Evolutionary conservation across 768 basidiomycete genomes (phyloP), one percentile per base, ranked within the genome.

Genomic region (Rubroboletus pulcherrimus): DNA sequence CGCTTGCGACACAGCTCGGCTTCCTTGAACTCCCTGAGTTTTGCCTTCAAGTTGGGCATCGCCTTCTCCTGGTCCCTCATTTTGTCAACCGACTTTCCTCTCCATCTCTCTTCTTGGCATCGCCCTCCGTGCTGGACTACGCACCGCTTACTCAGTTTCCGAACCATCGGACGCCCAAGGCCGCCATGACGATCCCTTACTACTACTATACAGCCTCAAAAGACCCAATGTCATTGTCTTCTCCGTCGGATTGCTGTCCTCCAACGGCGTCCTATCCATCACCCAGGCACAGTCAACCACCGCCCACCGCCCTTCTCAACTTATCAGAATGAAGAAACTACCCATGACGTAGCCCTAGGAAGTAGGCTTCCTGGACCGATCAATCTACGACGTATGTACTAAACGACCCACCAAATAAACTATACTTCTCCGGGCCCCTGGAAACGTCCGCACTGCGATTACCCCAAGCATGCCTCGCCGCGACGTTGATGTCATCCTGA

Each of bases 351-450:
- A 60, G 84, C 84, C 68, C 81, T 81, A 17, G 91, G 91, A 0
- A 91, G 79, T 1, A 21, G 93, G 92, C 69, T 95, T 94, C 61
- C 93, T 75, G 40, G 75, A 73, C 67, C 86, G 87, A 31, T 84
- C 81, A 54, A 89, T 65, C 7, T 83, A 74, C 1, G 82, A 80
- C 7, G 73, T n/a, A n/a, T n/a, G n/a, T 21, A 21, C 21, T 63
- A 57, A 91, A 84, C 4, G 83, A 71, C n/a, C 77, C 79, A 14
- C 89, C 91, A 64, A 97, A 97, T 63, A 96, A 84, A 64, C 91
- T 93, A 56, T 89, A 69, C n/a, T 89, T 75, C 42, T 89, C 86
- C 6, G 73, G 63, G 12, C 67, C 66, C 52, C 74, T 77, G 59
- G 70, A 60, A 10, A 62, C 74, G 50, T 87, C 86, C 14, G 73